A percentile compares a stretch with the other conserved stretches of the same genome.
phyloP scores from a whole-genome alignment of 2,329 filamentous ascomycete species.

The Fusarium fujikuroi region DNA sequence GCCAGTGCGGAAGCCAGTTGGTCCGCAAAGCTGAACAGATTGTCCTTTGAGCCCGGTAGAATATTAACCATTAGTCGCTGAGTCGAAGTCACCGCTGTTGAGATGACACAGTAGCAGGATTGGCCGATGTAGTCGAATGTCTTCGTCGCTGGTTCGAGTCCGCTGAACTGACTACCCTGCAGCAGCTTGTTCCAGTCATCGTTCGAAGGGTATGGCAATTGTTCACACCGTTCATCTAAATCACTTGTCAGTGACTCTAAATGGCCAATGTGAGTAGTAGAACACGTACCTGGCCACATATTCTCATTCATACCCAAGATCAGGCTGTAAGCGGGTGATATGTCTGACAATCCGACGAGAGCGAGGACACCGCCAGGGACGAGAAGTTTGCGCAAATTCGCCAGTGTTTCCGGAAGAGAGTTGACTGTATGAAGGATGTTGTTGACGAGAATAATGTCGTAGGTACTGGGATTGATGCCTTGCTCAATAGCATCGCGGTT shows the following conservation, averaged over 20 bases:
- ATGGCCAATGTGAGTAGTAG: accelerated
- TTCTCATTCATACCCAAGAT: constrained; percentile 24
- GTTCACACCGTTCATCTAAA: not conserved
- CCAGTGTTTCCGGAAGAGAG: not conserved
- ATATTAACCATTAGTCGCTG: not conserved
- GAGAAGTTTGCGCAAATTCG: not conserved
- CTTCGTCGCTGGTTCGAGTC: constrained; percentile 21
- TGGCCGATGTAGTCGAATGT: constrained; percentile 23
- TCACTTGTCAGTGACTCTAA: accelerated
- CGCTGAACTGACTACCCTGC: constrained; percentile 1
- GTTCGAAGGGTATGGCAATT: not conserved
- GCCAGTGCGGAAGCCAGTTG: not conserved
- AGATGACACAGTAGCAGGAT: constrained; percentile 3
- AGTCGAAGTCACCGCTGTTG: not conserved
- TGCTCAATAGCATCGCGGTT: constrained; percentile 8
- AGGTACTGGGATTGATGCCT: not conserved
- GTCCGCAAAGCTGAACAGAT: not conserved
- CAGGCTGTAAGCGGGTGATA: constrained; percentile 16
- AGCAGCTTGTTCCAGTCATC: not conserved
- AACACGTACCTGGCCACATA: constrained; percentile 13
- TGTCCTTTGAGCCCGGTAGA: not conserved
- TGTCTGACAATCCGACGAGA: constrained; percentile 10
- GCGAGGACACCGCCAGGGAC: not conserved
- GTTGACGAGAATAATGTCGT: constrained; percentile 4
- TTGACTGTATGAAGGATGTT: constrained; percentile 2